Evolutionary conservation across 163 green algal genomes (phyloP).

Genomic region (Chlorella variabilis): DNA sequence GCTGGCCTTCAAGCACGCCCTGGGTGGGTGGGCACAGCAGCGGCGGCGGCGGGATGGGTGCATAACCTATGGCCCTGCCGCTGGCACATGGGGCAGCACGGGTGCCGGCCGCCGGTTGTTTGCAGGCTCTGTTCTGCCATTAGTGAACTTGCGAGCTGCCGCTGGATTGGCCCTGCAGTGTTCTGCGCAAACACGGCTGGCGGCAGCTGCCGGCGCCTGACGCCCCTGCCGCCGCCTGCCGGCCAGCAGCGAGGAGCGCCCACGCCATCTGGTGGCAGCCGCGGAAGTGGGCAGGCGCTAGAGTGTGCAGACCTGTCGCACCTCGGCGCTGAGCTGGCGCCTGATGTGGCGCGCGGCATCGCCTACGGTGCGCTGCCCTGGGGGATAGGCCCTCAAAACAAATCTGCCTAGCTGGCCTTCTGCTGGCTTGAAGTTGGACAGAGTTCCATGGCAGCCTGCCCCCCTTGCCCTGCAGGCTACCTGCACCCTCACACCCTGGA

Average conservation of each 20-base stretch:
- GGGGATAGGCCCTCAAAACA: too few relatives aligned
- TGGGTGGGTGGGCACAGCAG: constrained; percentile 40
- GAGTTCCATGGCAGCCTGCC: neutral
- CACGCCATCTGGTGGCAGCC: neutral
- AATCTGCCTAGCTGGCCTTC: neutral
- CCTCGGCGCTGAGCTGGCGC: constrained; percentile 27
- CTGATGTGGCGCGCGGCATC: constrained; percentile 24
- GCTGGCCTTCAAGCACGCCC: constrained; percentile 34
- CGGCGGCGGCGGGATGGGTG: neutral
- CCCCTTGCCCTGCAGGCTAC: constrained; percentile 20
- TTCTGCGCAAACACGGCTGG: constrained; percentile 16
- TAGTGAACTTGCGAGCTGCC: too few relatives aligned
- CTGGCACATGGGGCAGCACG: neutral
- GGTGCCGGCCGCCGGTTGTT: too few relatives aligned
- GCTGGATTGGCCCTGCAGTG: too few relatives aligned
- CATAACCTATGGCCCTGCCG: neutral
- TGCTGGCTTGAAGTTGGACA: neutral
- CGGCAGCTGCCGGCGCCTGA: constrained; percentile 12
- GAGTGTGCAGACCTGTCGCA: neutral
- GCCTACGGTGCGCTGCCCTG: constrained; percentile 28
- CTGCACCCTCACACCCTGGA: constrained; percentile 31
- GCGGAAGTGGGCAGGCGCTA: neutral
- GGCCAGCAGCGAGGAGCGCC: neutral
- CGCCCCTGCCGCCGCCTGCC: neutral
- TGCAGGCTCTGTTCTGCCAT: too few relatives aligned